Evolutionary conservation across 2,329 filamentous ascomycete genomes (phyloP).

Genomic region (Phialophora tarda): DNA sequence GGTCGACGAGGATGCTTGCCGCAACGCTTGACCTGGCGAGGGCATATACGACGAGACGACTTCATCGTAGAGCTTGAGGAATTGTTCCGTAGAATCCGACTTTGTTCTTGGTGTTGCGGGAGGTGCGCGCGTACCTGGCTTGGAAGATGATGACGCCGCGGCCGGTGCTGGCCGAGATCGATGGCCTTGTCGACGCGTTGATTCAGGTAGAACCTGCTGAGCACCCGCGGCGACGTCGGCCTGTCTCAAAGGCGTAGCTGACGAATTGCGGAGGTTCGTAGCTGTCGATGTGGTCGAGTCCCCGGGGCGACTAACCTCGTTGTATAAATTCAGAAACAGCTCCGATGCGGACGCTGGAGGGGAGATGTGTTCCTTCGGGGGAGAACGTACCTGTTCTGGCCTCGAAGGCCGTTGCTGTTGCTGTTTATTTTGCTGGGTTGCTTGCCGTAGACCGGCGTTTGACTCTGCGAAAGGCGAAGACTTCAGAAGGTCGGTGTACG

Average conservation of each 20-base stretch:
- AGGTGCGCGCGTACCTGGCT: background rate
- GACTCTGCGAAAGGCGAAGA: conserved; percentile 11
- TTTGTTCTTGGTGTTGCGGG: background rate
- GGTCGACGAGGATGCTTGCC: background rate
- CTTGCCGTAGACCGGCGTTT: background rate
- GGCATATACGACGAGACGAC: background rate
- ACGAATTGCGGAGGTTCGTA: background rate
- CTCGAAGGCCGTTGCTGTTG: background rate
- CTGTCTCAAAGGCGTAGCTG: background rate
- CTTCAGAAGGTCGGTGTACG: conserved; percentile 25
- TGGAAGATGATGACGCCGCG: background rate
- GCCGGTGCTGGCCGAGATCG: background rate
- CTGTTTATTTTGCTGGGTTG: background rate
- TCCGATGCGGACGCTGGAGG: conserved; percentile 4
- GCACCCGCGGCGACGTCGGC: background rate
- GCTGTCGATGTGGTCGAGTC: background rate
- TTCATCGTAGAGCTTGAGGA: conserved; percentile 13
- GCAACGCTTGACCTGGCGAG: background rate
- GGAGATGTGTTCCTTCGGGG: background rate
- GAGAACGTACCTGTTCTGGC: background rate
- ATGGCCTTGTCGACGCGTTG: background rate
- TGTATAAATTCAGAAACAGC: conserved; percentile 8
- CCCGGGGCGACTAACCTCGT: background rate
- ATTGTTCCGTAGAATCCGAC: background rate
- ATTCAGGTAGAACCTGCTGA: background rate